Evolutionary conservation across 306 rosid species (phyloP).

Genomic region (Quillaja saponaria): DNA sequence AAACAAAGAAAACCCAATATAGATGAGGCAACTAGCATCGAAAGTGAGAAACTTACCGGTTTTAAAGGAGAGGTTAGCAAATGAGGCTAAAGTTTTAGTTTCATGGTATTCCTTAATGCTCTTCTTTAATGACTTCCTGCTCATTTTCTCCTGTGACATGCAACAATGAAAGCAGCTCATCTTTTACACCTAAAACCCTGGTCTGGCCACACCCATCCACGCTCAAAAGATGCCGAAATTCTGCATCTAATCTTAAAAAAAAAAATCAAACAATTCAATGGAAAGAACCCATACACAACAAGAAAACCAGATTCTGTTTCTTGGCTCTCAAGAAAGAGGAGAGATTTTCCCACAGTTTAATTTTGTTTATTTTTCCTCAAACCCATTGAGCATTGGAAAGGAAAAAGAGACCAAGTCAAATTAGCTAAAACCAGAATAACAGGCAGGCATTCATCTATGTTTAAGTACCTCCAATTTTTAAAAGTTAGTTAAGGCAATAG

Average conservation of each 20-base stretch:
- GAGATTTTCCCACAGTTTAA: conserved; percentile 25
- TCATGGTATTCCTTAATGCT: conserved; percentile 56
- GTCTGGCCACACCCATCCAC: conserved; percentile 35
- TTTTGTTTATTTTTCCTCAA: conserved; percentile 37
- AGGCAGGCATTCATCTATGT: conserved; percentile 13
- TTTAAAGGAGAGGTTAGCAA: conserved; percentile 63
- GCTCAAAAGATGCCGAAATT: conserved; percentile 24
- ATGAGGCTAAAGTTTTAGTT: conserved; percentile 57
- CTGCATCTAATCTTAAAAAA: conserved; percentile 29
- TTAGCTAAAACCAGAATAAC: conserved; percentile 39
- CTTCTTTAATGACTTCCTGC: conserved; percentile 50
- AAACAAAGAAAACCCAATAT: not conserved
- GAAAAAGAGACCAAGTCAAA: conserved; percentile 52
- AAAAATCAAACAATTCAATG: conserved; percentile 11
- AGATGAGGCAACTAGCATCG: conserved; percentile 16
- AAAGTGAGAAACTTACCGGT: conserved; percentile 47
- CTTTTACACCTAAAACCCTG: conserved; percentile 36
- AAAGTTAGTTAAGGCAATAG: conserved; percentile 22
- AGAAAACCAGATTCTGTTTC: conserved; percentile 49
- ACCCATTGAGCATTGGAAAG: conserved; percentile 41
- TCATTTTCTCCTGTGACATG: conserved; percentile 45
- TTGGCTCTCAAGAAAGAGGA: conserved; percentile 38
- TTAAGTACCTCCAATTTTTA: conserved; percentile 32
- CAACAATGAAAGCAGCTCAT: conserved; percentile 83
- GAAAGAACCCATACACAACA: not conserved